Percentiles rank a stretch among this genome's conserved stretches.
Evolutionary conservation across 2,329 filamentous ascomycete species (phyloP).

Genomic region (Gaeumannomyces tritici): DNA sequence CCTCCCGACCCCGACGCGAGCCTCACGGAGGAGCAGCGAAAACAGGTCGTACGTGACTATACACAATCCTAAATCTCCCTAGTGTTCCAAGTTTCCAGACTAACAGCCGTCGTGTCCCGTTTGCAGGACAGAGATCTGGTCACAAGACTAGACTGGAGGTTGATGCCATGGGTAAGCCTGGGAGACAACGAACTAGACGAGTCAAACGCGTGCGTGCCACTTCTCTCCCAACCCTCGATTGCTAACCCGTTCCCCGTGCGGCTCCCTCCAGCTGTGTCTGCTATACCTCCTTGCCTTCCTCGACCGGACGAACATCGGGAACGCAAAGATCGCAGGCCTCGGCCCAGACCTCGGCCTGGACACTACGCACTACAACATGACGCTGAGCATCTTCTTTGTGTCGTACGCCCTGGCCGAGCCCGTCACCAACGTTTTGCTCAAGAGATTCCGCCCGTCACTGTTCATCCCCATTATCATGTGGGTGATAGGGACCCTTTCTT

Average conservation of each 20-base stretch:
- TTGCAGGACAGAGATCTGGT: conserved; percentile 23
- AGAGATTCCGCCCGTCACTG: conserved; percentile 62
- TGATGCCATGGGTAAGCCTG: conserved; percentile 24
- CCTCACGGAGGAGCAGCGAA: conserved; percentile 18
- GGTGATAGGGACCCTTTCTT: conserved; percentile 17
- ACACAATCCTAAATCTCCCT: neutral
- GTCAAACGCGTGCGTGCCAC: neutral
- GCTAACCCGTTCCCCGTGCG: neutral
- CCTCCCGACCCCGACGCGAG: conserved; percentile 21
- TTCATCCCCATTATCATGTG: conserved; percentile 80
- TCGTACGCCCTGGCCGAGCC: conserved; percentile 75
- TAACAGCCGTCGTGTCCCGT: neutral
- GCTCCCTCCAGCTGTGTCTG: conserved; percentile 54
- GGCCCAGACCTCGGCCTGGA: conserved; percentile 49
- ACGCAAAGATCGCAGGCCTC: conserved; percentile 51
- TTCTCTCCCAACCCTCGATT: neutral
- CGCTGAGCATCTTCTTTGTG: conserved; percentile 77
- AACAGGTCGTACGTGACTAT: conserved; percentile 14
- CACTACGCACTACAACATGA: conserved; percentile 59
- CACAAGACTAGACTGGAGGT: conserved; percentile 19
- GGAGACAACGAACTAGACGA: neutral
- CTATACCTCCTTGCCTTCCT: conserved; percentile 69
- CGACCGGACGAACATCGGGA: conserved; percentile 69
- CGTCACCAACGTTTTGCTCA: conserved; percentile 71
- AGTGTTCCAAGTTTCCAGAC: neutral